Percentiles rank a stretch among this genome's conserved stretches.
These are phyloP conservation scores for Ganoderma multipileum DNA, from an alignment of 1,284 basidiomycete species.

Conservation along the genomic window DNA sequence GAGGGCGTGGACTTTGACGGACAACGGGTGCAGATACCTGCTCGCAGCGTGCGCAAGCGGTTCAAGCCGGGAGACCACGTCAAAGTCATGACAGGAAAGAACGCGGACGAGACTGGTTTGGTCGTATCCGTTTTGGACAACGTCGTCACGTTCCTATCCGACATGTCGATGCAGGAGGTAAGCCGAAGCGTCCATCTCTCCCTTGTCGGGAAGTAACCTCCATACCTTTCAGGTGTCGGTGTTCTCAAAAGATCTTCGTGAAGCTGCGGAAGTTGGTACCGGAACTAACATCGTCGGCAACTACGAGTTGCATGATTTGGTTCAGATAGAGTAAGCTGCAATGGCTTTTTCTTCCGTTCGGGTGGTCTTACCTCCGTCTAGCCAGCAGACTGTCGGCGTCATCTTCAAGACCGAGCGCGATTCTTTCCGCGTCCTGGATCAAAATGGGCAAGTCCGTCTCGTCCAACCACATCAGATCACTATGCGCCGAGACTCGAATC, in stretches of 20 bases:
- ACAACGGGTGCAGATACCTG: slow-evolving; percentile 87
- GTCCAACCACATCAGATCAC: slow-evolving; percentile 97
- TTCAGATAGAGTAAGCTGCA: slow-evolving; percentile 87
- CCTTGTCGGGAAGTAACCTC: not conserved
- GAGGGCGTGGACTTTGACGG: slow-evolving; percentile 85
- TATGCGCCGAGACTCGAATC: slow-evolving; percentile 84
- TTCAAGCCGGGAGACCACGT: slow-evolving; percentile 99
- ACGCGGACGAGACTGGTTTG: slow-evolving; percentile 94
- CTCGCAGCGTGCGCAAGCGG: slow-evolving; percentile 89
- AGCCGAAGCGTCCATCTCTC: slow-evolving; percentile 5
- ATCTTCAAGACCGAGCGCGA: slow-evolving; percentile 98
- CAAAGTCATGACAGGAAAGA: slow-evolving; percentile 97
- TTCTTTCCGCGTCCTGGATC: slow-evolving; percentile 95
- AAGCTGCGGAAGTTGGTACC: slow-evolving; percentile 95
- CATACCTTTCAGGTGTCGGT: slow-evolving; percentile 78
- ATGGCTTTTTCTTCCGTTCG: slow-evolving; percentile 6
- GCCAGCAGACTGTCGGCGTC: slow-evolving; percentile 92
- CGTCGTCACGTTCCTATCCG: slow-evolving; percentile 96
- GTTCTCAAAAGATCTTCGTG: slow-evolving; percentile 96
- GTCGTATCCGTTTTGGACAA: slow-evolving; percentile 93
- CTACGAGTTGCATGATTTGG: slow-evolving; percentile 96
- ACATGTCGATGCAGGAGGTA: slow-evolving; percentile 93
- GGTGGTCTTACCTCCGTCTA: slow-evolving; percentile 41
- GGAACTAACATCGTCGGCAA: slow-evolving; percentile 90
- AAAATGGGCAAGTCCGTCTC: slow-evolving; percentile 87